Evolutionary conservation across 202 grass and related monocot genomes (phyloP), one percentile per base, ranked within the genome.

Genomic region (Zizania palustris): DNA sequence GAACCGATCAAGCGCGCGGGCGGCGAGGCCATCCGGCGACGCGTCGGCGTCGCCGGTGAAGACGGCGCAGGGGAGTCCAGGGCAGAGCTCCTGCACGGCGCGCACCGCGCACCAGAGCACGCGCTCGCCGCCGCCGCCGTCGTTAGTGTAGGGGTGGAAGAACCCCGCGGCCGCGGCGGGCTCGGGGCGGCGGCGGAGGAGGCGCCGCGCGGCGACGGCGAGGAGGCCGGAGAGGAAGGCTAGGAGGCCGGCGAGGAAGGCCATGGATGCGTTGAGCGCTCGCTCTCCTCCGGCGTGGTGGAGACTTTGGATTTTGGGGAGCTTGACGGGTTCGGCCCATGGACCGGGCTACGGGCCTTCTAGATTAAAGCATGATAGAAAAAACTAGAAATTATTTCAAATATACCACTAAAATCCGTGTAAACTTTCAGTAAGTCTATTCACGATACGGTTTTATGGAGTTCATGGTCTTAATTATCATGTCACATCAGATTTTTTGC

Each of bases 71-170:
- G 93, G 89, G 44, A 98, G 75, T 45, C 58, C 87, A 0, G 89
- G 84, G 55, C 71, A 77, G 57, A 92, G 89, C 51, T 95, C 83
- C 66, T 98, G 96, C 39, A 95, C 71, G 6, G 87, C 96, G 60
- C 83, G 82, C 21, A 95, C 87, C 10, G 96, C 89, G 74, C 96
- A 98, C 96, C 91, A 98, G 45, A 98, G 77, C 69, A 98, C 91
- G 42, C 96, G 84, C 74, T 95, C 96, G 34, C 96, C 96, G 18
- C 96, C 96, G 42, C 91, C 96, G 18, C 96, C 96, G 35, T 98
- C 96, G 63, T 95, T 98, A 62, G 96, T 95, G 87, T 95, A 98
- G 4, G 89, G 96, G 79, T 95, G 96, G 85, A 98, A 95, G 85
- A 98, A 98, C 1, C 85, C 91, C 12, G 63, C 71, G 45, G 65